phyloP scores from a whole-genome alignment of 768 basidiomycete genomes.

The Naganishia randhawae region DNA sequence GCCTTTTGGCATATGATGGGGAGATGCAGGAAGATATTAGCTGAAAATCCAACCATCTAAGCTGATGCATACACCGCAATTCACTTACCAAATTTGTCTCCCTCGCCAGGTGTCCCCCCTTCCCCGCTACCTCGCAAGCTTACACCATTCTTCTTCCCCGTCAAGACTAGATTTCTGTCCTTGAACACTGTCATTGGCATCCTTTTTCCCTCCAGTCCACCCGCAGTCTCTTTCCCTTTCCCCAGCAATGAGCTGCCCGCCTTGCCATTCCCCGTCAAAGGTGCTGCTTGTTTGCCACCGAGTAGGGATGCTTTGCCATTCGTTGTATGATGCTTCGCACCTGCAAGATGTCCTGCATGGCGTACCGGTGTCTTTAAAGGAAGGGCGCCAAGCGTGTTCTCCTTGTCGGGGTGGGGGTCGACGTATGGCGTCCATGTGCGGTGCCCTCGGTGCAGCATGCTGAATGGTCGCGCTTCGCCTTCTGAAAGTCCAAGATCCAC shows the following conservation, averaged over 20 bases:
- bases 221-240: constrained; percentile 6
- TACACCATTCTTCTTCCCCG: constrained; percentile 18
- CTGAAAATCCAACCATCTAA: neutral
- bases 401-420: constrained; percentile 21
- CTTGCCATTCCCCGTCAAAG: constrained; percentile 10
- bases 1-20: neutral
- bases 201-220: neutral
- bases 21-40: neutral
- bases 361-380: constrained; percentile 16
- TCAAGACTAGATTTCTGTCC: constrained; percentile 17
- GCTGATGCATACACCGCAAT: neutral
- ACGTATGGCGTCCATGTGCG: constrained; percentile 20
- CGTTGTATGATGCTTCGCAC: constrained; percentile 1
- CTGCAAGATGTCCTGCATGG: neutral
- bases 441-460: constrained; percentile 16
- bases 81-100: constrained; percentile 10
- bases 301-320: constrained; percentile 2
- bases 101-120: neutral
- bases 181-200: constrained; percentile 17
- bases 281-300: constrained; percentile 8
- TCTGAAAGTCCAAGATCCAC: neutral
- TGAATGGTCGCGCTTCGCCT: neutral
- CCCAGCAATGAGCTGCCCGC: neutral
- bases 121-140: neutral
- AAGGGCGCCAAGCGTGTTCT: constrained; percentile 12